phyloP scores from a whole-genome alignment of 495 filamentous ascomycete species.

The Pseudomonodictys pantanalensis region DNA sequence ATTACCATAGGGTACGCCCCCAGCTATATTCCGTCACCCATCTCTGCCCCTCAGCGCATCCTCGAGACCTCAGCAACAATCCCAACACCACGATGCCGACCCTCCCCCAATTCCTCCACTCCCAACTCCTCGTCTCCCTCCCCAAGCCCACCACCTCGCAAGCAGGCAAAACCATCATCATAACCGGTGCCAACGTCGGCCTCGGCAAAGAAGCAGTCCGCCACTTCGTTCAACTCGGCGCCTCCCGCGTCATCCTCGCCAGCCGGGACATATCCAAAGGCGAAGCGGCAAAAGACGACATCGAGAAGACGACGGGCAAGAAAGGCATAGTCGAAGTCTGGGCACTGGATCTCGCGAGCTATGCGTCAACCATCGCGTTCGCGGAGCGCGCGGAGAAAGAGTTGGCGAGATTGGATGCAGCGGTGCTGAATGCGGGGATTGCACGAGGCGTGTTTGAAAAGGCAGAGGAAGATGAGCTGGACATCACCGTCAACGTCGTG shows the following conservation, averaged over 20 bases:
- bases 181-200: conserved; percentile 40
- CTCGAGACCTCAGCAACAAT: too few relatives aligned
- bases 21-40: too few relatives aligned
- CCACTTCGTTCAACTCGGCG: conserved; percentile 36
- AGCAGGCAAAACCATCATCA: conserved; percentile 38
- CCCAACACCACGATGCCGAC: conserved; percentile 1
- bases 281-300: conserved; percentile 45
- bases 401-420: conserved; percentile 42
- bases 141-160: conserved; percentile 40
- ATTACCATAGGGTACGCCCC: too few relatives aligned
- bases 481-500: conserved; percentile 56
- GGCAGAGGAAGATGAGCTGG: conserved; percentile 47
- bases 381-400: conserved; percentile 44
- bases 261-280: conserved; percentile 46
- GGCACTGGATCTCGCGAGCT: conserved; percentile 55
- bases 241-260: conserved; percentile 39
- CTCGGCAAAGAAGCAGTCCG: conserved; percentile 41
- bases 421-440: conserved; percentile 50
- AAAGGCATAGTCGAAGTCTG: conserved; percentile 49
- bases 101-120: conserved; percentile 43
- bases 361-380: conserved; percentile 50
- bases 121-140: conserved; percentile 47
- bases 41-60: too few relatives aligned
- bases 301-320: conserved; percentile 47
- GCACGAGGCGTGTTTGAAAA: conserved; percentile 35